phyloP scores from a whole-genome alignment of 1,139 yeast genomes.

The Insectozyma bohioensis region DNA sequence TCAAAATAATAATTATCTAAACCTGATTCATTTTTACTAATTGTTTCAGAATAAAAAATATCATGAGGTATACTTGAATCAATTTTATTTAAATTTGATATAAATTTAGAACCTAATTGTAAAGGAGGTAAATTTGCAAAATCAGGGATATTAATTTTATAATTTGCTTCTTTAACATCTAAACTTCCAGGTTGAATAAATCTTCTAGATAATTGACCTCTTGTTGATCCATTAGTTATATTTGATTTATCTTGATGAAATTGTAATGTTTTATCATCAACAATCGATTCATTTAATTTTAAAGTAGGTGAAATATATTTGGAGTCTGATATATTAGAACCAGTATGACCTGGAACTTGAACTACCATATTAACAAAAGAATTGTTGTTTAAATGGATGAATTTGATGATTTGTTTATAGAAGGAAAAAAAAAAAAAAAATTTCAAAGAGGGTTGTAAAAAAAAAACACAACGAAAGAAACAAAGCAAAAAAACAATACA shows the following conservation, averaged over 20 bases:
- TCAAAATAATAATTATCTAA: conserved; percentile 48
- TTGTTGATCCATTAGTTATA: conserved; percentile 19
- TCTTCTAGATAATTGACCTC: conserved; percentile 31
- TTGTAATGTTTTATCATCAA: conserved; percentile 30
- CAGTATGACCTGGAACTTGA: conserved; percentile 9
- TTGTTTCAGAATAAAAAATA: conserved; percentile 39
- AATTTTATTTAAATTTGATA: conserved; percentile 44
- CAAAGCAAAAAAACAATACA: too few relatives aligned
- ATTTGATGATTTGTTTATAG: conserved; percentile 2
- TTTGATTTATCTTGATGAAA: conserved; percentile 36
- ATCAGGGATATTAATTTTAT: conserved; percentile 45
- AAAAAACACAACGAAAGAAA: not conserved
- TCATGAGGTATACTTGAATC: conserved; percentile 49
- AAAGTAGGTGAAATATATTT: conserved; percentile 39
- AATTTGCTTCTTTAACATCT: conserved; percentile 42
- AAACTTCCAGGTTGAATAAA: conserved; percentile 38
- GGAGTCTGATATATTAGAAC: conserved; percentile 11
- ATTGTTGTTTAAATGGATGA: not conserved
- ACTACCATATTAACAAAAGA: conserved; percentile 13
- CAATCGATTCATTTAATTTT: conserved; percentile 28
- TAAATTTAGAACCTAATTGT: conserved; percentile 44
- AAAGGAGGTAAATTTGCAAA: conserved; percentile 45
- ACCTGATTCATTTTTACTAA: conserved; percentile 38
- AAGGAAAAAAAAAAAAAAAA: not conserved
- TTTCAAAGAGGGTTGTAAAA: not conserved